Conservation (phyloP, 371 early-diverging fungal species). For the Sporodiniella umbellata region DNA sequence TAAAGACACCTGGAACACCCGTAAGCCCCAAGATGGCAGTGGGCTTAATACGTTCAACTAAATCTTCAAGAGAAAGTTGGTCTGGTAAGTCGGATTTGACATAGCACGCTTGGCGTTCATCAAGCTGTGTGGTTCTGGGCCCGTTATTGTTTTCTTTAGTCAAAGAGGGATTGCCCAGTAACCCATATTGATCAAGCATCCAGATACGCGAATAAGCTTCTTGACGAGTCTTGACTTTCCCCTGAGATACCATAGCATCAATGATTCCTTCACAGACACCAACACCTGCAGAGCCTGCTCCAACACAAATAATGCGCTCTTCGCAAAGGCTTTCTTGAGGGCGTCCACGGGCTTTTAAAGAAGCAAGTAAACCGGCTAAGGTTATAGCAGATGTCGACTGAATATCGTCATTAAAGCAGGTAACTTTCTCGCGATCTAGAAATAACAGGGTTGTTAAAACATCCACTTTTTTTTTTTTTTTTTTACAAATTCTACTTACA, state of each 20-base stretch:
- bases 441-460: neutral
- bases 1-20: constrained; percentile 57
- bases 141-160: constrained; percentile 15
- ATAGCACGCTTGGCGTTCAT: constrained; percentile 52
- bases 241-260: constrained; percentile 62
- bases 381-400: constrained; percentile 66
- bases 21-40: constrained; percentile 63
- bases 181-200: constrained; percentile 59
- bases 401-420: constrained; percentile 72
- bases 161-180: constrained; percentile 46
- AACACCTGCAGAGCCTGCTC: constrained; percentile 69
- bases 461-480: neutral
- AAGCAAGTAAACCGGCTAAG: constrained; percentile 60
- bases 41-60: constrained; percentile 59
- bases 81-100: constrained; percentile 53
- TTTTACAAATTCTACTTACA: constrained; percentile 25
- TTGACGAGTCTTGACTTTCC: constrained; percentile 52
- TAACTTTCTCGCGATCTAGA: constrained; percentile 52
- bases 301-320: constrained; percentile 60
- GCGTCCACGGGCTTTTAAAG: constrained; percentile 52
- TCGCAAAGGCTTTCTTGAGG: constrained; percentile 37
- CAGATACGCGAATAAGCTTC: constrained; percentile 57
- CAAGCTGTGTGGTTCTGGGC: constrained; percentile 26
- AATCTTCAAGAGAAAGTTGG: constrained; percentile 49
- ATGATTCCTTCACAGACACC: constrained; percentile 68